These are phyloP conservation scores for Suillus lakei DNA, from an alignment of 768 basidiomycete species.

Conservation along the genomic window DNA sequence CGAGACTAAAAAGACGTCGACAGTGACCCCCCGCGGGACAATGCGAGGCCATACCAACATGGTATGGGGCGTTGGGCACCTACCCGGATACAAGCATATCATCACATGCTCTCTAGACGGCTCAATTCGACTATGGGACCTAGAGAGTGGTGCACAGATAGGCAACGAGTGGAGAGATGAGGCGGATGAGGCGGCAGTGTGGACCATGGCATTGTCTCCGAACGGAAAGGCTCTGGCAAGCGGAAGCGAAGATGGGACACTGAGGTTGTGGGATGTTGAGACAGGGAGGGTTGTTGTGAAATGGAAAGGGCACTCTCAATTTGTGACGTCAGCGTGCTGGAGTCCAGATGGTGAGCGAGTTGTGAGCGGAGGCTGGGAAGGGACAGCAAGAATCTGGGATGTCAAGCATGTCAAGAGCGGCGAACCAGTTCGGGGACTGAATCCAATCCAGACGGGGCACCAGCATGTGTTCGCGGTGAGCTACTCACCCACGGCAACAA, in stretches of 20 bases:
- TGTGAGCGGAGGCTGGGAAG: slow-evolving; percentile 10
- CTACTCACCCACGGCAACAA: not conserved
- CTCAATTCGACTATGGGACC: slow-evolving; percentile 17
- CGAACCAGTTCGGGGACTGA: not conserved
- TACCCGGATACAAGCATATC: not conserved
- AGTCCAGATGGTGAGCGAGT: slow-evolving; percentile 17
- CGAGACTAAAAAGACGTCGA: not conserved
- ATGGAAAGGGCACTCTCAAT: not conserved
- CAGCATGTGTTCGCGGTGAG: no score
- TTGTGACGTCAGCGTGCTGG: not conserved
- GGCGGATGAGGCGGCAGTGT: rapidly evolving
- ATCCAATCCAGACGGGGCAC: not conserved
- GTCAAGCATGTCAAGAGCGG: no score
- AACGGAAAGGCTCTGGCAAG: slow-evolving; percentile 8
- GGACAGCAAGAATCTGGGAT: no score
- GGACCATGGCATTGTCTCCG: not conserved
- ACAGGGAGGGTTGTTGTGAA: no score
- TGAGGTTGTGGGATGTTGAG: no score
- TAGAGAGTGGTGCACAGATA: slow-evolving; percentile 30
- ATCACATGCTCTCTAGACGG: slow-evolving; percentile 5
- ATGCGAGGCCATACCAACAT: not conserved
- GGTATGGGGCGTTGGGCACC: not conserved
- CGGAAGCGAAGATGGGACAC: slow-evolving; percentile 8
- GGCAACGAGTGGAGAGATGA: not conserved
- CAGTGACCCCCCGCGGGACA: not conserved